These are phyloP conservation scores for Pilobolus umbonatus DNA, from an alignment of 192 early-diverging fungal genomes.

Conservation along the genomic window DNA sequence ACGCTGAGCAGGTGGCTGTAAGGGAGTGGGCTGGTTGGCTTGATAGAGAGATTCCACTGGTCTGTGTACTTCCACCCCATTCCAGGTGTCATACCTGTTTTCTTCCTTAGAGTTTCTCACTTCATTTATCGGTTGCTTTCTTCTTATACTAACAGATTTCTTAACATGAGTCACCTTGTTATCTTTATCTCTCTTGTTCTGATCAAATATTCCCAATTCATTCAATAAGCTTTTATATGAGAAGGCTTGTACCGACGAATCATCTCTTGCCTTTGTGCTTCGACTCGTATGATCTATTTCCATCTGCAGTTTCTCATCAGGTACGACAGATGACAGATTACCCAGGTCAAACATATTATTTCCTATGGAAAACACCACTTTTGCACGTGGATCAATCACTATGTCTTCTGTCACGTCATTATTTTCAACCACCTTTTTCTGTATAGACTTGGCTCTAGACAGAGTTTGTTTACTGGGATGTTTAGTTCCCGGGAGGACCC, in stretches of 20 bases:
- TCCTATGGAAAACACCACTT: constrained; percentile 37
- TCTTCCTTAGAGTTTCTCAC: too few species aligned
- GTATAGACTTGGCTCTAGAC: too few species aligned
- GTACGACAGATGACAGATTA: not conserved
- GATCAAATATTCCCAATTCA: constrained; percentile 14
- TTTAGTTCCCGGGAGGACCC: not conserved
- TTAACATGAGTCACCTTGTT: not conserved
- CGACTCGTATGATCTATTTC: not conserved
- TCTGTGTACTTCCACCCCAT: too few species aligned
- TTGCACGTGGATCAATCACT: constrained; percentile 30
- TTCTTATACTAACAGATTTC: too few species aligned
- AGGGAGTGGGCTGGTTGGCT: too few species aligned
- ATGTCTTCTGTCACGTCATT: constrained; percentile 20
- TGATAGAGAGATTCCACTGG: too few species aligned
- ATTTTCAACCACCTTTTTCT: not conserved
- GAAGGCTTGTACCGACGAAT: too few species aligned
- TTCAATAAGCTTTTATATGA: constrained; percentile 4
- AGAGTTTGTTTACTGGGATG: not conserved
- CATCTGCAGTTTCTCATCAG: too few species aligned
- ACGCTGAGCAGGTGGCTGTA: too few species aligned
- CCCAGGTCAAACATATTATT: constrained; percentile 39
- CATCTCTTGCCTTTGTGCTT: too few species aligned
- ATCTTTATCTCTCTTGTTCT: not conserved
- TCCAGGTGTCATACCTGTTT: too few species aligned
- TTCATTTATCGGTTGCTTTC: too few species aligned